A percentile compares a stretch with the other conserved stretches of the same genome.
phyloP scores from a whole-genome alignment of 108 stramenopile species.

The Schizochytrium sp. region DNA sequence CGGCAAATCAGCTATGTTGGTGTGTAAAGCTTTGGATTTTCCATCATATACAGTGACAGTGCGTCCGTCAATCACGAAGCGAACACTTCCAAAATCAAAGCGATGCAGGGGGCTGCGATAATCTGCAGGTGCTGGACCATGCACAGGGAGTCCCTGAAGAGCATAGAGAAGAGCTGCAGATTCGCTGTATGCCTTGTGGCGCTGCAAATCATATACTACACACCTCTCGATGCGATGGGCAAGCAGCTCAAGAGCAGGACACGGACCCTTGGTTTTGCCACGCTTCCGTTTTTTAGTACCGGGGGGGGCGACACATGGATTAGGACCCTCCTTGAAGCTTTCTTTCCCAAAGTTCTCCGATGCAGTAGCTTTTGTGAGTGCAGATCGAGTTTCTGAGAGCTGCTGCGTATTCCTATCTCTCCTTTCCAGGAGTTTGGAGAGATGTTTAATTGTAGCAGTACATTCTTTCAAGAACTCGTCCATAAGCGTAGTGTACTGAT shows the following conservation, averaged over 20 bases:
- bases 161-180: background rate
- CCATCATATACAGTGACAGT: background rate
- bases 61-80: background rate
- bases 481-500: background rate
- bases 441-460: background rate
- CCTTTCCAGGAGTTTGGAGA: background rate
- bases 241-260: background rate
- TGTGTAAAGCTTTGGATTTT: background rate
- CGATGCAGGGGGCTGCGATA: background rate
- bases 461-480: background rate
- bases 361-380: background rate
- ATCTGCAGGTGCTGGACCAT: background rate
- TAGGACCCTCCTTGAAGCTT: background rate
- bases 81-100: background rate
- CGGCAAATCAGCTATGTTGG: background rate
- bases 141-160: background rate
- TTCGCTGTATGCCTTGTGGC: background rate
- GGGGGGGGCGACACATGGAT: background rate
- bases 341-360: background rate
- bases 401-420: background rate
- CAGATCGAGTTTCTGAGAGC: background rate
- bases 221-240: constrained; percentile 19
- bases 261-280: background rate
- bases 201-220: background rate
- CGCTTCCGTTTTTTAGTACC: background rate